Evolutionary conservation across 208 protist genomes (phyloP), one percentile per base, ranked within the genome.

Genomic region (Trypanosoma cruzi): DNA sequence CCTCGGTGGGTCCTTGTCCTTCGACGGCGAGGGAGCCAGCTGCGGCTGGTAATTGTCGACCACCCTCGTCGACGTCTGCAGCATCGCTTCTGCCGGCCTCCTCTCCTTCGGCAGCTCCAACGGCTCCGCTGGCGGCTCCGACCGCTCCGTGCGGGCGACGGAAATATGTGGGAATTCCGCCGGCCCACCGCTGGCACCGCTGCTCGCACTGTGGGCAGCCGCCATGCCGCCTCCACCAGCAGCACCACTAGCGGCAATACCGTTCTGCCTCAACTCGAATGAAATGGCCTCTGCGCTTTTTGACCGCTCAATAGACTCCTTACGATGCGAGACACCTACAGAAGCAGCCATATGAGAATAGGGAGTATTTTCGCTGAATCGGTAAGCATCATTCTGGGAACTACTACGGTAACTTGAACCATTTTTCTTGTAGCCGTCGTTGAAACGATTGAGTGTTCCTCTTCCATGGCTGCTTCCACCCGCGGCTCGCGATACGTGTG

Each of bases 11-110:
- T 93, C 81, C 10, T 58, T 44, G 71, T 95, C 89, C 59, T 85
- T 86, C n/a, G 79, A 70, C 6, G 89, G 89, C 13, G 80, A 86
- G 10, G 86, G 89, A 55, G 89, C 85, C 53, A 95, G 84, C 52
- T 80, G 50, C 14, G 86, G 82, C 3, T 83, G 85, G 42, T 83
- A 93, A 63, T 69, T 88, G 7, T 82, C 62, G 8, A 13, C 53
- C 18, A 84, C 73, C 54, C 61, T 81, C 16, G 80, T 82, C 11
- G 89, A 95, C 6, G 83, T 82, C 80, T 95, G 89, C 60, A 95
- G 76, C 52, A 70, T 54, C 44, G 83, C 82, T 32, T 85, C 89
- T 37, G 77, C 80, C 16, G 89, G 89, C 59, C 77, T 69, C 52
- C 62, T 56, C 64, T 91, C 86, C 14, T 77, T 89, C 29, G 77